A percentile compares a stretch with the other conserved stretches of the same genome.
Evolutionary conservation across 1,139 yeast species (phyloP).

Genomic region (Arxiozyma slooffiae): DNA sequence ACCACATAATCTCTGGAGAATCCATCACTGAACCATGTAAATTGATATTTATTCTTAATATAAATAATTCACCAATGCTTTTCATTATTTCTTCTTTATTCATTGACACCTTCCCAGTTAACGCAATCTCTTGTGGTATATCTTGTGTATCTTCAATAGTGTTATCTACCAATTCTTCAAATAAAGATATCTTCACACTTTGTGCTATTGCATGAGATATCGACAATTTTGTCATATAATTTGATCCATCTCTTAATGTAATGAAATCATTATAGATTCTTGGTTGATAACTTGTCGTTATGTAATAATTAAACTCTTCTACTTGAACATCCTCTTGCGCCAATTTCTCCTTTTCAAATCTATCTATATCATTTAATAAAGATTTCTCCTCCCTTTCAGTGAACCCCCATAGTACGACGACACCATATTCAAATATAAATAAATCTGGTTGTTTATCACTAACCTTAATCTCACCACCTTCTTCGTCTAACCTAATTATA

Average conservation of each 20-base stretch:
- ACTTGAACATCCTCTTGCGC: conserved; percentile 85
- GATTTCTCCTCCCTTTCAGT: conserved; percentile 74
- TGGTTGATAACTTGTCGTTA: conserved; percentile 88
- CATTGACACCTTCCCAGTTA: conserved; percentile 91
- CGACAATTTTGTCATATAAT: conserved; percentile 80
- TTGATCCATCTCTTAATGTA: conserved; percentile 79
- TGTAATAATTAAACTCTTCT: conserved; percentile 89
- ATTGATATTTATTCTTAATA: conserved; percentile 79
- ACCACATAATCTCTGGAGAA: conserved; percentile 97
- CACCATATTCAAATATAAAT: conserved; percentile 90
- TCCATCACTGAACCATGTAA: conserved; percentile 91
- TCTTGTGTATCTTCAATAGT: conserved; percentile 96
- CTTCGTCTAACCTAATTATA: conserved; percentile 70
- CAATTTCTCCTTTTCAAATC: conserved; percentile 82
- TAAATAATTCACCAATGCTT: conserved; percentile 89
- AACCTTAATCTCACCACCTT: conserved; percentile 88
- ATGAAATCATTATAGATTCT: conserved; percentile 91
- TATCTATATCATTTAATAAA: conserved; percentile 71
- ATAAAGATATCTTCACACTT: conserved; percentile 83
- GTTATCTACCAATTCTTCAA: conserved; percentile 90
- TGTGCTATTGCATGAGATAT: conserved; percentile 90
- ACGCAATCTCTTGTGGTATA: conserved; percentile 90
- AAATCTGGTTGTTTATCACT: conserved; percentile 63
- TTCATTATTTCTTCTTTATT: conserved; percentile 90
- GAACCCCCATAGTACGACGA: conserved; percentile 92